A percentile compares a stretch with the other conserved stretches of the same genome.
These are phyloP conservation scores for Eruca vesicaria DNA, from an alignment of 441 rosid genomes.

Conservation along the genomic window DNA sequence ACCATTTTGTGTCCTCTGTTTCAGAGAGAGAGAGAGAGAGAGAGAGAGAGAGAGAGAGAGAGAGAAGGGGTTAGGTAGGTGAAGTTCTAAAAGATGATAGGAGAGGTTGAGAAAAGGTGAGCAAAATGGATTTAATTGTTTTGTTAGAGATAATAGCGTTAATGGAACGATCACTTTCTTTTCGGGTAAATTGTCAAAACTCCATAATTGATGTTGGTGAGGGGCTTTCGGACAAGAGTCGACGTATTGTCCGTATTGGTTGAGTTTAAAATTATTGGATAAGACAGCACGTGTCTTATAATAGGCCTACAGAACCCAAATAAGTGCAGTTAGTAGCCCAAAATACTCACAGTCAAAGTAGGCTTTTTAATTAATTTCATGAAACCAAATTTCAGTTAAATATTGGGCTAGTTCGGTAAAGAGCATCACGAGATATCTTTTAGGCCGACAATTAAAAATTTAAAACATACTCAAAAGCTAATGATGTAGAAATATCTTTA, in stretches of 20 bases:
- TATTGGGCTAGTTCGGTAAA: no score
- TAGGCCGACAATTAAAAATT: no score
- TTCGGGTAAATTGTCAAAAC: neutral
- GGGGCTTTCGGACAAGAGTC: neutral
- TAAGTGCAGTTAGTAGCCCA: no score
- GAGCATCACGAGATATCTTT: no score
- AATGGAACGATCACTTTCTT: neutral
- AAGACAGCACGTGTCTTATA: slow-evolving; percentile 3
- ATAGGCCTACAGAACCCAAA: no score
- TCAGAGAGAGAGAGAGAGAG: neutral
- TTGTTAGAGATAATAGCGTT: neutral
- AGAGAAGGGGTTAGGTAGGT: neutral
- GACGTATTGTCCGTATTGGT: neutral
- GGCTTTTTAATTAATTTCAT: no score
- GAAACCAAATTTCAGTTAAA: no score
- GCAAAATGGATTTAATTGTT: neutral
- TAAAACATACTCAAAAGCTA: no score
- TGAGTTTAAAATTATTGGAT: neutral
- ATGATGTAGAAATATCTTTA: no score
- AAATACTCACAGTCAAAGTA: no score
- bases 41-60: neutral
- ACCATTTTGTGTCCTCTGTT: slow-evolving; percentile 22
- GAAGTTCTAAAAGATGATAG: neutral
- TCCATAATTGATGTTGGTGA: neutral
- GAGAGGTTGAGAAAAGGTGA: neutral